phyloP scores from a whole-genome alignment of 352 stramenopile species.

The Globisporangium acanthophoron region DNA sequence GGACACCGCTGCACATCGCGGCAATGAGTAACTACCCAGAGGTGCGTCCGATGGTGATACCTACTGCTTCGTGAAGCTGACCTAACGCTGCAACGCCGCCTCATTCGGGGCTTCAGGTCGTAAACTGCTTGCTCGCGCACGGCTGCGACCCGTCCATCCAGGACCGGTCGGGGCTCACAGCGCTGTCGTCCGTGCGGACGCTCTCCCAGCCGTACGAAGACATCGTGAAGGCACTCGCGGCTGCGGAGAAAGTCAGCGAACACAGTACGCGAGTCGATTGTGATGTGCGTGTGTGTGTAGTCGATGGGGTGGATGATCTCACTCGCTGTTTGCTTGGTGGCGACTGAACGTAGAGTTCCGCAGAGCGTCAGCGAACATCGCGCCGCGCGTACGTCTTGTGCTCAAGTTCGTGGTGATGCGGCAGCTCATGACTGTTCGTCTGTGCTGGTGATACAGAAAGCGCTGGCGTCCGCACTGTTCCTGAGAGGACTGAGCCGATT shows the following conservation, averaged over 20 bases:
- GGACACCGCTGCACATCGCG: constrained; percentile 66
- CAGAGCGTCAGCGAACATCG: neutral
- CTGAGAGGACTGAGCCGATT: constrained; percentile 27
- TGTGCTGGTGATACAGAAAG: constrained; percentile 24
- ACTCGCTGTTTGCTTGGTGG: neutral
- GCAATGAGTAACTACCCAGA: constrained; percentile 60
- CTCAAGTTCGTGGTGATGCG: neutral
- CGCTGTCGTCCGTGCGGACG: constrained; percentile 62
- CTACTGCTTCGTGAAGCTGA: neutral
- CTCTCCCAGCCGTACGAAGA: constrained; percentile 54
- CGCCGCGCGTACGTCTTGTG: neutral
- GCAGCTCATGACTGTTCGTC: neutral
- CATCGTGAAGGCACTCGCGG: constrained; percentile 54
- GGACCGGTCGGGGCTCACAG: constrained; percentile 59
- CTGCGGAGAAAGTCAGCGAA: constrained; percentile 31
- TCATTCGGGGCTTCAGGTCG: constrained; percentile 20
- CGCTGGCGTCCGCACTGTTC: constrained; percentile 39
- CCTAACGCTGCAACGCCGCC: neutral
- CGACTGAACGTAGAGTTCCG: constrained; percentile 1
- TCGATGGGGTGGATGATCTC: neutral
- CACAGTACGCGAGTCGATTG: constrained; percentile 6
- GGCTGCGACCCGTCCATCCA: constrained; percentile 37
- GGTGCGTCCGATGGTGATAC: constrained; percentile 11
- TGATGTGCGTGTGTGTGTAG: neutral
- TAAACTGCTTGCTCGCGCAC: constrained; percentile 43